Percentiles rank a stretch among this genome's conserved stretches.
These are phyloP conservation scores for Flaveria ramosissima DNA, from an alignment of 129 eudicot species.

Conservation along the genomic window DNA sequence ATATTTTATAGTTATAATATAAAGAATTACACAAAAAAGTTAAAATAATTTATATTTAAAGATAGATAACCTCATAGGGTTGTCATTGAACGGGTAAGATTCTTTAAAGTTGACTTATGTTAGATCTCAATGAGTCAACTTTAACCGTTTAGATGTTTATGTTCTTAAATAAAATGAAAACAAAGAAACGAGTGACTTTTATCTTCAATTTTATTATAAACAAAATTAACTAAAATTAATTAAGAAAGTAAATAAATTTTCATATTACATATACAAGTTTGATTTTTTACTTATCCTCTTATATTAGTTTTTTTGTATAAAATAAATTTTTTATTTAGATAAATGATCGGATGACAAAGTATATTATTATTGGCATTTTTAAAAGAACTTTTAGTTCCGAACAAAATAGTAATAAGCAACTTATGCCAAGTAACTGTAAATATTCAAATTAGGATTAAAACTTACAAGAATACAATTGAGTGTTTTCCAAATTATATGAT, in stretches of 20 bases:
- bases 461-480: not conserved
- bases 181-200: not conserved
- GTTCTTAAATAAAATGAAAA: too few relatives aligned
- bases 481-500: not conserved
- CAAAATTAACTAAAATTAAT: not conserved
- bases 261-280: not conserved
- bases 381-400: not conserved
- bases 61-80: not conserved
- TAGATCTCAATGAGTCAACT: not conserved
- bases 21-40: not conserved
- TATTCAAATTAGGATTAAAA: not conserved
- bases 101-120: not conserved
- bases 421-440: not conserved
- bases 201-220: not conserved
- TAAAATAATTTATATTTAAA: too few relatives aligned
- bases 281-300: not conserved
- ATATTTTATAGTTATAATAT: not conserved
- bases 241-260: not conserved
- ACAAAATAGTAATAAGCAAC: not conserved
- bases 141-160: not conserved
- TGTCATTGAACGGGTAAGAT: not conserved
- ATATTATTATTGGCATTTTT: not conserved
- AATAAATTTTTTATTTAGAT: not conserved
- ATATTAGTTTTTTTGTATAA: not conserved
- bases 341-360: not conserved